Evolutionary conservation across 2,329 filamentous ascomycete species (phyloP).

Genomic region (Hymenoscyphus infarciens): DNA sequence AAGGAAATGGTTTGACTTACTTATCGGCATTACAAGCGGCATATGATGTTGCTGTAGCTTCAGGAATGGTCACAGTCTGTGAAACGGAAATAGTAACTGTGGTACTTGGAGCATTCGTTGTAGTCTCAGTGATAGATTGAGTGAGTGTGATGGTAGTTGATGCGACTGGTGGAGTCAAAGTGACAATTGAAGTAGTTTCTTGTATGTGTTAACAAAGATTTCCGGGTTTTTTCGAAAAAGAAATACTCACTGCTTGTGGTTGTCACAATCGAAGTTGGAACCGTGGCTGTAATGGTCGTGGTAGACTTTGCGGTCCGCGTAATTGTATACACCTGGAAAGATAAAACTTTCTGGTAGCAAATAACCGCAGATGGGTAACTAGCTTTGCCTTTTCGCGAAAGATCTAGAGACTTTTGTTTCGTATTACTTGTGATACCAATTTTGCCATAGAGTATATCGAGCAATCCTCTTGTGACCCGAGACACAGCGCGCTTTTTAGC

Average conservation of each 20-base stretch:
- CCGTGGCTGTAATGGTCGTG: not conserved
- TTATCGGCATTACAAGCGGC: not conserved
- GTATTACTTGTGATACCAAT: not conserved
- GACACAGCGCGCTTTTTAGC: not conserved
- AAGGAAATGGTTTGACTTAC: not conserved
- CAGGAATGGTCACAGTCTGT: not conserved
- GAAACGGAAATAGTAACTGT: not conserved
- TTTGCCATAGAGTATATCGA: not conserved
- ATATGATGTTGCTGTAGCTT: not conserved
- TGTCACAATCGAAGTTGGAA: not conserved
- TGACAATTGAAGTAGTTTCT: not conserved
- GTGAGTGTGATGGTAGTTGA: not conserved
- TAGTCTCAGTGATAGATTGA: not conserved
- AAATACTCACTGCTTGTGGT: not conserved
- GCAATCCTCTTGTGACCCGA: not conserved
- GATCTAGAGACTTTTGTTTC: slow-evolving; percentile 1
- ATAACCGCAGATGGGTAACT: not conserved
- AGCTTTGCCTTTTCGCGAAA: not conserved
- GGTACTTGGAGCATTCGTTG: not conserved
- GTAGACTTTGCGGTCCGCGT: not conserved
- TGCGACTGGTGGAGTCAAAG: not conserved
- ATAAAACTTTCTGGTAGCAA: not conserved
- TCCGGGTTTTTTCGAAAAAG: not conserved
- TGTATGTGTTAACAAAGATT: not conserved
- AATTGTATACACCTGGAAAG: not conserved